Evolutionary conservation across 768 basidiomycete genomes (phyloP).

Genomic region (Psilocybe azurescens): DNA sequence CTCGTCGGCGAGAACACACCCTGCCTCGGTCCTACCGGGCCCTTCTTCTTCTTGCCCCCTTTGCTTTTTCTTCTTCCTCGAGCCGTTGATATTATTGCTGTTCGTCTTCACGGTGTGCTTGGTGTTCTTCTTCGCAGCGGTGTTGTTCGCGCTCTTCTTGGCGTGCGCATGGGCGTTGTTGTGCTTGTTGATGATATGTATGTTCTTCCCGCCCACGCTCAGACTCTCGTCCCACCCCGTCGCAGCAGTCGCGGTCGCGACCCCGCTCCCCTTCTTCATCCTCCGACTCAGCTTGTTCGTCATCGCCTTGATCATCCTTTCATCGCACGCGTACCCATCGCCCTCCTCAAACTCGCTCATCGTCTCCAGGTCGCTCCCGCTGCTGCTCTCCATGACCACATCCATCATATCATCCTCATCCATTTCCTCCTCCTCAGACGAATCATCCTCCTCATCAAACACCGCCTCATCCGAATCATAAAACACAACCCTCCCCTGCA

Average conservation of each 20-base stretch:
- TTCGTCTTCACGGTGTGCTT: not conserved
- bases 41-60: constrained; percentile 21
- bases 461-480: constrained; percentile 41
- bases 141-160: not conserved
- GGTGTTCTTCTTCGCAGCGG: not conserved
- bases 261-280: not conserved
- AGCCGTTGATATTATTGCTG: not conserved
- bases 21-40: constrained; percentile 38
- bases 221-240: not conserved
- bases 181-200: not conserved
- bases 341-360: not conserved
- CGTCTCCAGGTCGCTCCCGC: not conserved
- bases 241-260: not conserved
- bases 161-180: not conserved
- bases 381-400: not conserved
- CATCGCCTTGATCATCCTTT: constrained; percentile 7
- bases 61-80: constrained; percentile 14
- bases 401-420: not conserved
- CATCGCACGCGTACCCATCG: constrained; percentile 6
- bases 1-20: constrained; percentile 45
- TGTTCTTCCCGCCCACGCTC: not conserved
- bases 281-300: constrained; percentile 2
- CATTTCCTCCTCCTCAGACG: not conserved
- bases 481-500: constrained; percentile 59
- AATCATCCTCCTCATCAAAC: constrained; percentile 28